phyloP scores from a whole-genome alignment of 352 stramenopile genomes.

The Phytophthora podocarpi region DNA sequence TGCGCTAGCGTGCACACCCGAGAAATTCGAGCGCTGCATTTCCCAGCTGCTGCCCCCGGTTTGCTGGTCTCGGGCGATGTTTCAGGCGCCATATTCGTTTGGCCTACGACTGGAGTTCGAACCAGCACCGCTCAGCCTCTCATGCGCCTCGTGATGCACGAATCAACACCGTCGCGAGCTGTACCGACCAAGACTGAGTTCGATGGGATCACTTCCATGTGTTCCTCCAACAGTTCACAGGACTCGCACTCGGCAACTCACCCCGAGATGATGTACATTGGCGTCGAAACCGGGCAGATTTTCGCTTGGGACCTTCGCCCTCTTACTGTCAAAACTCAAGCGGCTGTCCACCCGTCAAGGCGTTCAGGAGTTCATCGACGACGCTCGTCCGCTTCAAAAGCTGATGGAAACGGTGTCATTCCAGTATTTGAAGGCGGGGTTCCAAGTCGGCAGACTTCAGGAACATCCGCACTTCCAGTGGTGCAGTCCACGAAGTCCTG shows the following conservation, averaged over 20 bases:
- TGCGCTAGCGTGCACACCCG: constrained; percentile 50
- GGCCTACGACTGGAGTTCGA: constrained; percentile 41
- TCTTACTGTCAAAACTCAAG: constrained; percentile 9
- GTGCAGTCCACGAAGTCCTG: constrained; percentile 42
- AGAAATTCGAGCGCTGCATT: constrained; percentile 62
- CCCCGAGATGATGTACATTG: constrained; percentile 27
- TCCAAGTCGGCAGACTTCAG: not conserved
- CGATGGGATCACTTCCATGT: constrained; percentile 35
- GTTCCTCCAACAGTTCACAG: constrained; percentile 13
- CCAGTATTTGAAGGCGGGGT: not conserved
- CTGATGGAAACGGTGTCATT: not conserved
- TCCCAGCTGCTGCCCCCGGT: constrained; percentile 36
- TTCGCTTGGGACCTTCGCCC: constrained; percentile 26
- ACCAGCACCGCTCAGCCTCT: constrained; percentile 17
- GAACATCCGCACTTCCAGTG: constrained; percentile 5
- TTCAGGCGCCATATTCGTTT: constrained; percentile 48
- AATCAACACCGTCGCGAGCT: not conserved
- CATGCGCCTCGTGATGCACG: constrained; percentile 23
- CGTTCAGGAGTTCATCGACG: constrained; percentile 25
- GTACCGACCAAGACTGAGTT: constrained; percentile 11
- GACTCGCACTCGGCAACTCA: not conserved
- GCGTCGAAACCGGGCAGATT: constrained; percentile 28
- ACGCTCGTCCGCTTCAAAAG: constrained; percentile 4
- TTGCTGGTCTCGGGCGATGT: constrained; percentile 57
- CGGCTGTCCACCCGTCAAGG: constrained; percentile 1